These are phyloP conservation scores for Rhodotorula taiwanensis DNA, from an alignment of 768 basidiomycete genomes.

Conservation along the genomic window DNA sequence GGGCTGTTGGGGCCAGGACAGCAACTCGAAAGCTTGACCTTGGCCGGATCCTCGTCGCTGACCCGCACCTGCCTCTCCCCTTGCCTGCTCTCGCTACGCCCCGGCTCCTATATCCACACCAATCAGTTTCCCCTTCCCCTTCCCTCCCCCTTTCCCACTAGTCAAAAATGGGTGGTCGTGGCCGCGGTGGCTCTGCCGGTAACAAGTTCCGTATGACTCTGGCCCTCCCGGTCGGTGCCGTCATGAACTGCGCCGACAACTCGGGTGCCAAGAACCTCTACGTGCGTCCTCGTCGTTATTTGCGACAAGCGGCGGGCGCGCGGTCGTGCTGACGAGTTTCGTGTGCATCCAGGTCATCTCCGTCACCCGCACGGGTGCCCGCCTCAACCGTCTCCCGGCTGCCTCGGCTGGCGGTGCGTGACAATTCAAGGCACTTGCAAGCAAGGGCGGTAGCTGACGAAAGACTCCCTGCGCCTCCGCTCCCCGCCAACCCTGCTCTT, in stretches of 20 bases:
- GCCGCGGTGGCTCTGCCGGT: constrained; percentile 65
- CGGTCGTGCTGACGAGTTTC: background rate
- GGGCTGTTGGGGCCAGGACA: too few species aligned
- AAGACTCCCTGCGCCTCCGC: background rate
- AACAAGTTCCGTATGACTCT: constrained; percentile 88
- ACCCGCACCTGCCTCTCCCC: too few species aligned
- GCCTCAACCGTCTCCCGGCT: constrained; percentile 93
- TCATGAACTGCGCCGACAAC: constrained; percentile 74
- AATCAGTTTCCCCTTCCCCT: background rate
- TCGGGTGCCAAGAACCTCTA: constrained; percentile 93
- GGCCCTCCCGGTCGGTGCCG: constrained; percentile 77
- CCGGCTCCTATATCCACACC: background rate
- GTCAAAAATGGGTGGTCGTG: constrained; percentile 35
- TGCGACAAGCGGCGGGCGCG: background rate
- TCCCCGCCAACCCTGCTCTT: background rate
- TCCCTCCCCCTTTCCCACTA: constrained; percentile 10
- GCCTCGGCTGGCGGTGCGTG: constrained; percentile 49
- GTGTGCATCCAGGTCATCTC: constrained; percentile 59
- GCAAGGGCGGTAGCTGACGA: background rate
- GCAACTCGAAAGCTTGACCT: too few species aligned
- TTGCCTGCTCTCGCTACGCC: background rate
- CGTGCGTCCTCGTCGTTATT: constrained; percentile 46
- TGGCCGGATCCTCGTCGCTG: too few species aligned
- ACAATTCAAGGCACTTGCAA: background rate
- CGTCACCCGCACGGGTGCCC: constrained; percentile 90